Base-by-base conservation (phyloP, 2,329 filamentous ascomycete genomes). In the Epichloe bromicola region DNA sequence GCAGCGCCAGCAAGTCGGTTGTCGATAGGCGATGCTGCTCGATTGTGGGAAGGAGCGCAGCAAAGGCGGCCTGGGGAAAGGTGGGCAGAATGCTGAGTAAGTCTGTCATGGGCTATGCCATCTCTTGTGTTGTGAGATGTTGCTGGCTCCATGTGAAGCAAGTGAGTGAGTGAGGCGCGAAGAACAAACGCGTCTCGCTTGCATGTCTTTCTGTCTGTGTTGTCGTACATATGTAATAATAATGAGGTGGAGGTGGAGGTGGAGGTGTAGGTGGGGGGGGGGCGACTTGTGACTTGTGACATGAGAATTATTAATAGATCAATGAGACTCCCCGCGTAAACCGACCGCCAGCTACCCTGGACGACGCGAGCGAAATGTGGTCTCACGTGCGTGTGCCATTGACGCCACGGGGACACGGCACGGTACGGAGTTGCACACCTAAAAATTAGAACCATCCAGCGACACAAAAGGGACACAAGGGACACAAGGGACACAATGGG, bases 1-100 rank as follows among this genome's bases (percentile, higher is more conserved):
- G 87, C 55, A 94, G 82, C 3, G 87, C 87, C 60, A 98, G 76
- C 46, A 98, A 78, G 65, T 98, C 93, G 59, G 81, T 82, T 34
- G 86, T 86, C 26, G 86, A 86, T 63, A 98, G 74, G 48, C 76
- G 74, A 60, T 86, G 81, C 64, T 80, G 80, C 70, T 97, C 91
- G 51, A 97, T 78, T 20, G 82, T 80, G 3, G 87, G 83, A 34
- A 96, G 70, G 45, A 96, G 81, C 61, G 85, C 81, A 41, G 82
- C 74, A 69, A 86, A 91, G 55, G 77, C 76, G 62, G 78, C 75
- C 57, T 79, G 75, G 54, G 85, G 78, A 64, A 96, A 94, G 68
- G 81, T 76, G 60, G 91, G 89, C 58, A 96, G 78, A 64, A 94
- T 80, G 64, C 80, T 78, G 63, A 84, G 78, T 63, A 97, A 81